These are phyloP conservation scores for Quercus variabilis DNA, from an alignment of 306 rosid species.

Conservation along the genomic window DNA sequence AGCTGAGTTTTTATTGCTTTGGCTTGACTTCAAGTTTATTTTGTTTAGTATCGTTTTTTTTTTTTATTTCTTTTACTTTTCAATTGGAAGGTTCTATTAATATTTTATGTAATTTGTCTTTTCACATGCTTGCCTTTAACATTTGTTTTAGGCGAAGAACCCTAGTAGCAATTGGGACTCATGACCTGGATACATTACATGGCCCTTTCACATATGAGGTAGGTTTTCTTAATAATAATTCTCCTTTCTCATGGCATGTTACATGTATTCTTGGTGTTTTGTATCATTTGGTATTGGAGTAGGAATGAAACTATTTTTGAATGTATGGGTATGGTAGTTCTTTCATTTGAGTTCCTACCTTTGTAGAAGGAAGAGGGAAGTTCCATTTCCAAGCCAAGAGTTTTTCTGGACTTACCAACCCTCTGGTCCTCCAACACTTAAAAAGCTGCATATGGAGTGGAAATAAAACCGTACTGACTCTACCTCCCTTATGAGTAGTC, in stretches of 20 bases:
- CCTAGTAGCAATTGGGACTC: slow-evolving; percentile 96
- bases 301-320: background rate
- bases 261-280: slow-evolving; percentile 2
- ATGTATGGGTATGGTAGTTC: background rate
- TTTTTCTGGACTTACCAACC: background rate
- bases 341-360: background rate
- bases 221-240: slow-evolving; percentile 13
- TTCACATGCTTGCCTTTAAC: slow-evolving; percentile 6
- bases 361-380: background rate
- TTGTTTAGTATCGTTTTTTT: background rate
- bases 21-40: background rate
- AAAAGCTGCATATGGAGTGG: background rate
- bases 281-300: background rate
- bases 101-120: slow-evolving; percentile 2
- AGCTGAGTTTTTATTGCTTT: background rate
- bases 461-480: background rate
- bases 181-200: slow-evolving; percentile 80
- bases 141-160: slow-evolving; percentile 68
- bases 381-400: background rate
- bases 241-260: slow-evolving; percentile 1
- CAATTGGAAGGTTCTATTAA: background rate
- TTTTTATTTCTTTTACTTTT: background rate
- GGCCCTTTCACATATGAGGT: slow-evolving; percentile 96
- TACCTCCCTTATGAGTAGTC: background rate
- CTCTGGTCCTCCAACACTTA: background rate